These are phyloP conservation scores for Neopestalotiopsis rosae DNA, from an alignment of 2,329 filamentous ascomycete genomes.

Conservation along the genomic window DNA sequence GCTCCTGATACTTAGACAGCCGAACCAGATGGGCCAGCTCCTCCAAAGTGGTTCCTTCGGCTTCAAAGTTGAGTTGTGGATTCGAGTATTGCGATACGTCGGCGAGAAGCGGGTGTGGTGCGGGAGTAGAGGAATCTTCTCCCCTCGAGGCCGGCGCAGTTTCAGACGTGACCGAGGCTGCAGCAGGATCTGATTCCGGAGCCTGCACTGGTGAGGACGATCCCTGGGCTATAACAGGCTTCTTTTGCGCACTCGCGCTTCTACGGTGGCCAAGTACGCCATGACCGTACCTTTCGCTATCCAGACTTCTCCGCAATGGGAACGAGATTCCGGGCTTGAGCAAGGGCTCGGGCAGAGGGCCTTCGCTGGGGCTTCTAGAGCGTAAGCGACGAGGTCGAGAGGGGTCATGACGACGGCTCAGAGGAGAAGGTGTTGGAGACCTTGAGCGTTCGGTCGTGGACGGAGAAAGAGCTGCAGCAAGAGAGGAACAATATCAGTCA, in stretches of 20 bases:
- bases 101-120: conserved; percentile 60
- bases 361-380: conserved; percentile 55
- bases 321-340: conserved; percentile 48
- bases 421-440: conserved; percentile 61
- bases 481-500: conserved; percentile 44
- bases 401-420: conserved; percentile 56
- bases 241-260: conserved; percentile 46
- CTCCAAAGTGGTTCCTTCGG: conserved; percentile 72
- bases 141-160: conserved; percentile 38
- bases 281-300: conserved; percentile 43
- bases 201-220: conserved; percentile 26
- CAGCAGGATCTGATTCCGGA: conserved; percentile 23
- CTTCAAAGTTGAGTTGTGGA: conserved; percentile 62
- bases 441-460: conserved; percentile 57
- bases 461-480: conserved; percentile 55
- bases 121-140: conserved; percentile 49
- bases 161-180: conserved; percentile 31
- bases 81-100: conserved; percentile 72
- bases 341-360: conserved; percentile 49
- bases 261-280: conserved; percentile 37
- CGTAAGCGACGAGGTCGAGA: conserved; percentile 55
- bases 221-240: conserved; percentile 55
- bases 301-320: conserved; percentile 49
- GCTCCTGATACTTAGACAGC: conserved; percentile 80
- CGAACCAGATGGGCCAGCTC: conserved; percentile 81